A percentile compares a stretch with the other conserved stretches of the same genome.
These are phyloP conservation scores for Paramecium caudatum DNA, from an alignment of 73 alveolate species.

Conservation along the genomic window DNA sequence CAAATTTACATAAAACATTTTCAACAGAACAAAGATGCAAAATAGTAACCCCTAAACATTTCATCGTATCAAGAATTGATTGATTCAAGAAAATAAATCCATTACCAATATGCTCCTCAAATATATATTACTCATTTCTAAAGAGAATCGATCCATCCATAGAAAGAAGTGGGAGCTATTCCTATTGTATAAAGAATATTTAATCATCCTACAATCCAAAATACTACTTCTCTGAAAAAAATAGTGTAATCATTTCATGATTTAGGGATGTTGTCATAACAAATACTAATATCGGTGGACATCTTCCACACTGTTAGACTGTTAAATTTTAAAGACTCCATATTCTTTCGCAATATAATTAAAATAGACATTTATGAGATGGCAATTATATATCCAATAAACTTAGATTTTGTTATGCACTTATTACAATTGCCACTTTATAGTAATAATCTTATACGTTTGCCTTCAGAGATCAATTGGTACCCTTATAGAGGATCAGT, in stretches of 20 bases:
- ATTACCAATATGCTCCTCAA: constrained; percentile 77
- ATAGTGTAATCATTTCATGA: constrained; percentile 76
- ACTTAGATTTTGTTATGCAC: constrained; percentile 20
- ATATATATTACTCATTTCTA: neutral
- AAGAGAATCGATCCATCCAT: constrained; percentile 83
- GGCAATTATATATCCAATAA: constrained; percentile 84
- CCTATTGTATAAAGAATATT: constrained; percentile 81
- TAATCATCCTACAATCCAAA: constrained; percentile 81
- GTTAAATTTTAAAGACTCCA: constrained; percentile 42
- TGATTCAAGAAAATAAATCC: constrained; percentile 83
- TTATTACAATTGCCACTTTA: constrained; percentile 37
- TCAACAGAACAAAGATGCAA: constrained; percentile 87
- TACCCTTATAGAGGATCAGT: neutral
- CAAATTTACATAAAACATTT: constrained; percentile 82
- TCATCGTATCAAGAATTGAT: constrained; percentile 48
- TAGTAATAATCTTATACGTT: constrained; percentile 45
- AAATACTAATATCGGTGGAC: constrained; percentile 73
- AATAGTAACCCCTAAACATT: constrained; percentile 73
- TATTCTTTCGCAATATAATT: constrained; percentile 77
- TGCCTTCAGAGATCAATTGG: constrained; percentile 7
- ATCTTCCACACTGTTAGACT: neutral
- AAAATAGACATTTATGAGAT: constrained; percentile 87
- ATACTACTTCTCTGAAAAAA: constrained; percentile 80
- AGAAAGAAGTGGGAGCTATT: constrained; percentile 81
- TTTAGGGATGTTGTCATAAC: constrained; percentile 84